Conservation (phyloP, 257 asterid species). For the Solanum pennellii region DNA sequence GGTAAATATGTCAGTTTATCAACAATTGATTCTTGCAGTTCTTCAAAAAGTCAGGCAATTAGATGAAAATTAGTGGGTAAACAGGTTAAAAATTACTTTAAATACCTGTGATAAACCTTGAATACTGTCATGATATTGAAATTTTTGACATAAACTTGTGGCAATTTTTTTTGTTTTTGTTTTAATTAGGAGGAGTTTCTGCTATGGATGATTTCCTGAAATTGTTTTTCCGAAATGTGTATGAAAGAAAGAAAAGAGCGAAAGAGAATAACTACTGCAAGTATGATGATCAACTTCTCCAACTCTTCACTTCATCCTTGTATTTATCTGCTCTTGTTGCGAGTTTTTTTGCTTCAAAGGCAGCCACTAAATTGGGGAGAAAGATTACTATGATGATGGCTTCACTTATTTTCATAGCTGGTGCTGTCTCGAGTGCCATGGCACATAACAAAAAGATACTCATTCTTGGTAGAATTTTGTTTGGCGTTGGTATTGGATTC, state of each 20-base stretch:
- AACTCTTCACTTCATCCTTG: constrained; percentile 44
- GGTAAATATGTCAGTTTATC: not conserved
- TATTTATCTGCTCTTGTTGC: constrained; percentile 40
- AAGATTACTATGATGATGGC: constrained; percentile 37
- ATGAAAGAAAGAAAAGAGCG: constrained; percentile 21
- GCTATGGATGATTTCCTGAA: constrained; percentile 40
- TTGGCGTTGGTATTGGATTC: constrained; percentile 52
- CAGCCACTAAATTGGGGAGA: constrained; percentile 26
- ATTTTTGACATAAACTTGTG: not conserved
- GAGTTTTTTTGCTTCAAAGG: constrained; percentile 26
- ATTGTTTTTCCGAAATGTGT: constrained; percentile 33
- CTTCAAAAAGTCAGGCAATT: not conserved
- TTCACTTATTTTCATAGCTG: constrained; percentile 23
- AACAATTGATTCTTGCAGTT: not conserved
- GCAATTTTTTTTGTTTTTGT: not conserved
- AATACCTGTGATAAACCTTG: not conserved
- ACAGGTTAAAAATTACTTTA: not conserved
- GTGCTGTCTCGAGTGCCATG: constrained; percentile 17
- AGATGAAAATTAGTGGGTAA: not conserved
- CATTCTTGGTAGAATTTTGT: constrained; percentile 30
- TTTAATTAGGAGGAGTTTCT: constrained; percentile 47
- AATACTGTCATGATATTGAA: not conserved
- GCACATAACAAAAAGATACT: constrained; percentile 22
- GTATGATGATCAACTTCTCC: constrained; percentile 33
- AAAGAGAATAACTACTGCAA: constrained; percentile 44